These are phyloP conservation scores for Podospora pseudoanserina DNA, from an alignment of 495 filamentous ascomycete species.

Conservation along the genomic window DNA sequence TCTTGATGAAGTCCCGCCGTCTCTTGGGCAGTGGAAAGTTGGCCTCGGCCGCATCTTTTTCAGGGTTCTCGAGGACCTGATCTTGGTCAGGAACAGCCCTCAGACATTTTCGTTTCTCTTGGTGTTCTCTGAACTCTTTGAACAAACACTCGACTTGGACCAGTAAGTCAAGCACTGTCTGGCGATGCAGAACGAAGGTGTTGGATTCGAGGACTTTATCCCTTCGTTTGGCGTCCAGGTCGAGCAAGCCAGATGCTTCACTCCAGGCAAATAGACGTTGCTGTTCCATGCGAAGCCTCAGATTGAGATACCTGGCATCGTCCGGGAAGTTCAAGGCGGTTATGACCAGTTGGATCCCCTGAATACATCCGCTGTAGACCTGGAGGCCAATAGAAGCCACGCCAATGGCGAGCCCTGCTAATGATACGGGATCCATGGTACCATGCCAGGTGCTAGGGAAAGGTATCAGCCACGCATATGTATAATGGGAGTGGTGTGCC, in stretches of 20 bases:
- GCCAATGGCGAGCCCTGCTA: slow-evolving; percentile 39
- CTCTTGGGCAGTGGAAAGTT: slow-evolving; percentile 35
- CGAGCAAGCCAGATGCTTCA: slow-evolving; percentile 44
- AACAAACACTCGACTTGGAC: slow-evolving; percentile 45
- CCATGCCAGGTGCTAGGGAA: background rate
- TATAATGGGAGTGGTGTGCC: background rate
- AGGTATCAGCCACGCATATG: slow-evolving; percentile 7
- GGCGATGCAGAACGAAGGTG: slow-evolving; percentile 42
- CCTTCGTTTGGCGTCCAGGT: slow-evolving; percentile 32
- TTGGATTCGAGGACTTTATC: slow-evolving; percentile 40
- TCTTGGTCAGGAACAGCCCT: slow-evolving; percentile 30
- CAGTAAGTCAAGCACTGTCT: slow-evolving; percentile 42
- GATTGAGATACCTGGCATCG: slow-evolving; percentile 41
- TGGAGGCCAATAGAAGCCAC: slow-evolving; percentile 41
- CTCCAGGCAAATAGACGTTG: slow-evolving; percentile 48
- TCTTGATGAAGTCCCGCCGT: slow-evolving; percentile 39
- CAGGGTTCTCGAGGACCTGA: slow-evolving; percentile 31
- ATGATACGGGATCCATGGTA: slow-evolving; percentile 41
- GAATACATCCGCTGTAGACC: slow-evolving; percentile 41
- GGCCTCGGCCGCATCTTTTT: slow-evolving; percentile 37
- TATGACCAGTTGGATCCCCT: slow-evolving; percentile 44
- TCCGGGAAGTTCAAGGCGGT: slow-evolving; percentile 43
- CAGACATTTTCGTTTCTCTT: slow-evolving; percentile 33
- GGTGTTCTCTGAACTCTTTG: slow-evolving; percentile 43
- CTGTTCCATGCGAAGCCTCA: slow-evolving; percentile 44